Evolutionary conservation across 228 moss, liverwort and hornwort genomes (phyloP).

Genomic region (Sphagnum magellanicum): DNA sequence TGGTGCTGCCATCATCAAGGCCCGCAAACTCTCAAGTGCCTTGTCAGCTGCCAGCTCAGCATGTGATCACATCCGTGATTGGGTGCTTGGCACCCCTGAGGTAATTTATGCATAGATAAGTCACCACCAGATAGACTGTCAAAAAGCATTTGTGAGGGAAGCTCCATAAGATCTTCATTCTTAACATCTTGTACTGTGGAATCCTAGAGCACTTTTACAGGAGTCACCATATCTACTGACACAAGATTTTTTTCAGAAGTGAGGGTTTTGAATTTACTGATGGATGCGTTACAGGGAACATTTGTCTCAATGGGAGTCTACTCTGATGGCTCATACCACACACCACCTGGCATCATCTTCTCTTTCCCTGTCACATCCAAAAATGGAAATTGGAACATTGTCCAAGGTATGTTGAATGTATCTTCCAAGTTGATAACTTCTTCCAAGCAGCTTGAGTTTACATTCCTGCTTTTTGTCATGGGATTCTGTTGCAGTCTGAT

Average conservation of each 20-base stretch:
- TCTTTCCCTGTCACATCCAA: constrained; percentile 89
- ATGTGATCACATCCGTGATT: constrained; percentile 94
- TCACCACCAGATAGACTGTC: too few species aligned
- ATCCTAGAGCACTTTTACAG: not conserved
- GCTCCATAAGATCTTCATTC: not conserved
- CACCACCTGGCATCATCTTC: constrained; percentile 77
- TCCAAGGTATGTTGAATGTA: constrained; percentile 51
- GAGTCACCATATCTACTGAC: not conserved
- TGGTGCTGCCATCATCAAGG: constrained; percentile 96
- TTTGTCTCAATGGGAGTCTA: constrained; percentile 97
- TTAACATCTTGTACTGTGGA: not conserved
- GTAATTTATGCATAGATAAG: constrained; percentile 16
- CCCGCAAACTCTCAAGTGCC: constrained; percentile 96
- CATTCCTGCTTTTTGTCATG: not conserved
- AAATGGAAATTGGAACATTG: constrained; percentile 79
- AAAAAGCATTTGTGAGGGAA: too few species aligned
- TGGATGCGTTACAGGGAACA: constrained; percentile 43
- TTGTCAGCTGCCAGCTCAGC: constrained; percentile 98
- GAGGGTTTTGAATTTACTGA: not conserved
- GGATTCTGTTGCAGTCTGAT: not conserved
- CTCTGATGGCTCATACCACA: constrained; percentile 90
- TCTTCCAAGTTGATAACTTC: not conserved
- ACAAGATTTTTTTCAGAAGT: not conserved
- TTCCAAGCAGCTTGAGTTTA: not conserved
- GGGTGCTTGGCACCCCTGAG: constrained; percentile 94